These are phyloP conservation scores for Penicillium expansum DNA, from an alignment of 2,329 filamentous ascomycete species.

Conservation along the genomic window DNA sequence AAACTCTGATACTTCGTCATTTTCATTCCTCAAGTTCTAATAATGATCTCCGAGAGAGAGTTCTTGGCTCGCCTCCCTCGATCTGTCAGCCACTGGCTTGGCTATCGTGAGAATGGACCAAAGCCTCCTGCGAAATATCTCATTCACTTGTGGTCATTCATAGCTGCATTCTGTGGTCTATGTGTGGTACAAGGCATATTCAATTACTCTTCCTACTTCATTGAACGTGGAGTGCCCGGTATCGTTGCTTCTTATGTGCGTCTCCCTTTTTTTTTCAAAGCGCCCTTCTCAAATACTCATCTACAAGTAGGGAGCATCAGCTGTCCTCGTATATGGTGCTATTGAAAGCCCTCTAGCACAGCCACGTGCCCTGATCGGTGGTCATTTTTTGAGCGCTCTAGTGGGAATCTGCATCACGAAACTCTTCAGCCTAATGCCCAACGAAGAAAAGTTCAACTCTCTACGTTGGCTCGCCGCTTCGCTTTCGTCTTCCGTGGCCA, in stretches of 20 bases:
- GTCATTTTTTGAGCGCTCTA: neutral
- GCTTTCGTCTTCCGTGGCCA: neutral
- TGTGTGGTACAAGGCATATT: slow-evolving; percentile 25
- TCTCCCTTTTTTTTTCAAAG: neutral
- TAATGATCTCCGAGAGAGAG: slow-evolving; percentile 25
- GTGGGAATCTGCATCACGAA: neutral
- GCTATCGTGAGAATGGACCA: slow-evolving; percentile 22
- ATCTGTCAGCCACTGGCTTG: slow-evolving; percentile 28
- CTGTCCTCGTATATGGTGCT: neutral
- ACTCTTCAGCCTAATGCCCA: neutral
- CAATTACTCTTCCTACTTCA: slow-evolving; percentile 20
- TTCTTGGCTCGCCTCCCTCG: slow-evolving; percentile 15
- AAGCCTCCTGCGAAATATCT: slow-evolving; percentile 22
- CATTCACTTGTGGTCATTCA: slow-evolving; percentile 26
- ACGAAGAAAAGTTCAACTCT: neutral
- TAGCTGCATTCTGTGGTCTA: slow-evolving; percentile 26
- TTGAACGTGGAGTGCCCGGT: neutral
- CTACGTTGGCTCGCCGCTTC: neutral
- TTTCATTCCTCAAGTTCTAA: too few relatives aligned
- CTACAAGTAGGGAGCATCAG: neutral
- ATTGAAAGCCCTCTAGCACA: neutral
- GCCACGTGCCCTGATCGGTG: neutral
- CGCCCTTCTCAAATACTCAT: neutral
- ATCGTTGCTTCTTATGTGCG: neutral
- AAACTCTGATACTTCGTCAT: too few relatives aligned